Base-by-base conservation (phyloP, 2,329 filamentous ascomycete genomes). In the Ophiocordyceps robertsii region DNA sequence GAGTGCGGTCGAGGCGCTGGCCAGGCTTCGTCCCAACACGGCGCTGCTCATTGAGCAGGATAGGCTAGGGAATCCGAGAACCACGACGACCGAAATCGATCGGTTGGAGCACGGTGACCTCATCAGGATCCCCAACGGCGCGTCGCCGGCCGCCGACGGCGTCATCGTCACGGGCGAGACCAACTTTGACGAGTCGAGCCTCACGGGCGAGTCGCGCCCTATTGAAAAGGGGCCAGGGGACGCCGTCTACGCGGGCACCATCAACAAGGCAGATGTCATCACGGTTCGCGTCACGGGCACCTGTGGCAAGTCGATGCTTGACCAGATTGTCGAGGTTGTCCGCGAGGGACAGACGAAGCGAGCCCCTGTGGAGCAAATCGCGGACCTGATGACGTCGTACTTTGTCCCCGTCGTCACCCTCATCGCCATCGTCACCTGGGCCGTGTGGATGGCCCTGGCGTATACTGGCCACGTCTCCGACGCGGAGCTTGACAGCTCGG, bases 121-220 rank as follows among this genome's bases (percentile, higher is more conserved):
- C 0, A 83, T 95, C 37, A 76, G 79, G 41, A 74, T 96, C 2
- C 75, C 79, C 2, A 78, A 89, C 45, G 90, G 90, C 3, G 73
- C 77, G 2, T 94, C 88, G 1, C 90, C 90, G 0, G 84, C 90
- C 1, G 86, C 82, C 6, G 90, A 95, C 56, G 89, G 89, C 8
- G 60, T 71, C 46, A 51, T 94, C 48, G 64, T 77, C 47, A 59
- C 72, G 46, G 80, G 76, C 4, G 70, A 77, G 40, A 77, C 76
- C 37, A 72, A 68, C 40, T 95, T 95, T 53, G 87, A 95, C 55
- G 90, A 96, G 59, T 89, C 87, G 11, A 93, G 87, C 47, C 68
- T 96, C 46, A 95, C 90, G 2, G 84, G 84, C 41, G 84, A 89
- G 61, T 83, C 83, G 13, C 71, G 73, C 7, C 73, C 73, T 1